Conservation (phyloP, 2,329 filamentous ascomycete genomes). For the Fusarium sp. region DNA sequence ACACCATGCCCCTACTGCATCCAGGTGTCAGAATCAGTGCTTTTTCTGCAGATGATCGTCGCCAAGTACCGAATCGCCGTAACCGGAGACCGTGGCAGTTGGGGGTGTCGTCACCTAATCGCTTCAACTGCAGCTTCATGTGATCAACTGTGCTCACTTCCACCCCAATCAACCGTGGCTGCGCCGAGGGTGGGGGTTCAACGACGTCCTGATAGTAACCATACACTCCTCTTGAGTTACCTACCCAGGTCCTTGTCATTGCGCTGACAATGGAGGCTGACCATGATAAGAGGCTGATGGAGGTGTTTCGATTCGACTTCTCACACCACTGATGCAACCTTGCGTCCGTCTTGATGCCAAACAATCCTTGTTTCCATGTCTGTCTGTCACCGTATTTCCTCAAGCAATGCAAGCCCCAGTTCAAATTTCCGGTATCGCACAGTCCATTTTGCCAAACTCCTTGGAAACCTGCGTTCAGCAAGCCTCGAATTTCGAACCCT, state of each 20-base stretch:
- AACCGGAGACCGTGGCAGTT: background rate
- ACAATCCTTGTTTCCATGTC: background rate
- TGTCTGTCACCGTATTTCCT: background rate
- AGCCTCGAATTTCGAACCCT: background rate
- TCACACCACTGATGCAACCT: background rate
- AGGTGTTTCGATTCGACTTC: background rate
- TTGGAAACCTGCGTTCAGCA: background rate
- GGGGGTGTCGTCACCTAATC: background rate
- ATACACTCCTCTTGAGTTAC: background rate
- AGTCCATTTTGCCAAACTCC: background rate
- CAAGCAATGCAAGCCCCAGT: background rate
- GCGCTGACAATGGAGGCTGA: background rate
- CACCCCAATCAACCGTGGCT: slow-evolving; percentile 32
- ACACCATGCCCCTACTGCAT: background rate
- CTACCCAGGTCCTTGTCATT: background rate
- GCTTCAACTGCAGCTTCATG: slow-evolving; percentile 9
- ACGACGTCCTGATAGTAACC: slow-evolving; percentile 9
- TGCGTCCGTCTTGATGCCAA: background rate
- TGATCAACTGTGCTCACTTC: slow-evolving; percentile 30
- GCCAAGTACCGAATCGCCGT: background rate
- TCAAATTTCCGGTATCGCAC: background rate
- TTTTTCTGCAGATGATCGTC: background rate
- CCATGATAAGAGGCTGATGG: background rate
- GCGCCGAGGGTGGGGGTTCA: slow-evolving; percentile 30
- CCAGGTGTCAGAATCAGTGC: background rate